Percentiles rank a stretch among this genome's conserved stretches.
Conservation (phyloP, 2,329 filamentous ascomycete genomes). For the Botrytis paeoniae region DNA sequence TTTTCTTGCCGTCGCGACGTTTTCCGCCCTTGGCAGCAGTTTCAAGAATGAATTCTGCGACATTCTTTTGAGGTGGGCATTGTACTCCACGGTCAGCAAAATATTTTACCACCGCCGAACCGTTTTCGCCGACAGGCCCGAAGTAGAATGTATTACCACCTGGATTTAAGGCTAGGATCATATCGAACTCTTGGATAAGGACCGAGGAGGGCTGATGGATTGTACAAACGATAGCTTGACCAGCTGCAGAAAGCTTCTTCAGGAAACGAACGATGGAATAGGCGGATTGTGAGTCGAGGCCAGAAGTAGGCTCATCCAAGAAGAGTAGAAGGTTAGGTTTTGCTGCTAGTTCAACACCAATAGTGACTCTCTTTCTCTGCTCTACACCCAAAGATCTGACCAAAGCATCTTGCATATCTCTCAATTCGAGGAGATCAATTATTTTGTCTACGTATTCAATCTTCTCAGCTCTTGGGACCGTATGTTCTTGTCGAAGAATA, state of each 20-base stretch:
- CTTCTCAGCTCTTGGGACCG: conserved; percentile 56
- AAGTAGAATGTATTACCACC: conserved; percentile 72
- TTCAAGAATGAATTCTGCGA: conserved; percentile 65
- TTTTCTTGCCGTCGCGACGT: conserved; percentile 49
- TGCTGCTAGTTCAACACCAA: conserved; percentile 72
- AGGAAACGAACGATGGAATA: conserved; percentile 67
- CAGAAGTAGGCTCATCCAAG: conserved; percentile 69
- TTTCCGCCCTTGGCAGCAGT: conserved; percentile 54
- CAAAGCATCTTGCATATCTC: conserved; percentile 65
- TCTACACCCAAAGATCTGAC: conserved; percentile 59
- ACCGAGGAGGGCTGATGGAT: conserved; percentile 71
- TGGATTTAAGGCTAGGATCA: conserved; percentile 65
- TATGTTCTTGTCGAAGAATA: conserved; percentile 57
- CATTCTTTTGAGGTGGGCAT: conserved; percentile 65
- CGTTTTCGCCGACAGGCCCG: conserved; percentile 66
- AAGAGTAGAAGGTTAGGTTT: conserved; percentile 65
- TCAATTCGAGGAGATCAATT: conserved; percentile 61
- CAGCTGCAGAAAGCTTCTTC: conserved; percentile 63
- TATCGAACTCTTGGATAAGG: conserved; percentile 70
- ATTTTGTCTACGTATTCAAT: conserved; percentile 64
- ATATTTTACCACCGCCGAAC: conserved; percentile 62
- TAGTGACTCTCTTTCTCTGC: conserved; percentile 67
- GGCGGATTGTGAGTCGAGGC: conserved; percentile 66
- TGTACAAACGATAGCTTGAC: conserved; percentile 70
- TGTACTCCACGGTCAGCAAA: conserved; percentile 63